A percentile compares a stretch with the other conserved stretches of the same genome.
phyloP scores from a whole-genome alignment of 164 flowering plant genomes.

The Tetracentron sinense region DNA sequence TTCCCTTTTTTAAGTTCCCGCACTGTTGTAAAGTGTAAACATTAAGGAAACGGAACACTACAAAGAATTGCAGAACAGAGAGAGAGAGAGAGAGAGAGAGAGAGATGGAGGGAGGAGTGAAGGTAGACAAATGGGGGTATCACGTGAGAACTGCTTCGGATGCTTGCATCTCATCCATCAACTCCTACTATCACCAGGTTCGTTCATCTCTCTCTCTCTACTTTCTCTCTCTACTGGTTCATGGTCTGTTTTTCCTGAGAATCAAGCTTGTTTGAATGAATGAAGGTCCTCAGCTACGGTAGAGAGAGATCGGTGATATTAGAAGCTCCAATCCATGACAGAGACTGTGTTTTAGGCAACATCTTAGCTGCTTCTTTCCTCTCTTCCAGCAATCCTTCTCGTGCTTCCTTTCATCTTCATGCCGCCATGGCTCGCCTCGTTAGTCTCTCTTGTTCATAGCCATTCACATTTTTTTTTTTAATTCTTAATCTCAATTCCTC shows the following conservation, averaged over 20 bases:
- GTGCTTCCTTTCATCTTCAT: slow-evolving; percentile 29
- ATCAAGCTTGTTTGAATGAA: not conserved
- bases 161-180: slow-evolving; percentile 68
- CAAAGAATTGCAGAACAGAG: too few species aligned
- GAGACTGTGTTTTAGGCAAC: slow-evolving; percentile 72
- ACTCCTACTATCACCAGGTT: slow-evolving; percentile 71
- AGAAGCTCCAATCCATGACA: slow-evolving; percentile 55
- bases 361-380: slow-evolving; percentile 62
- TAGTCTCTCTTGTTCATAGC: slow-evolving; percentile 9
- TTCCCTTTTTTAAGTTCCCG: too few species aligned
- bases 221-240: not conserved
- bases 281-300: slow-evolving; percentile 72
- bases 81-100: not conserved
- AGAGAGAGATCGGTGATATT: slow-evolving; percentile 61
- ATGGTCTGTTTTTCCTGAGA: not conserved
- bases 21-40: too few species aligned
- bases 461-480: not conserved
- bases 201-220: not conserved
- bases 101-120: slow-evolving; percentile 27
- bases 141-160: slow-evolving; percentile 64
- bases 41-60: too few species aligned
- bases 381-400: slow-evolving; percentile 36
- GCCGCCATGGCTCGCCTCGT: slow-evolving; percentile 59
- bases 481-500: not conserved
- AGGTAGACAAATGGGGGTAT: slow-evolving; percentile 65